These are phyloP conservation scores for Uronychia binucleata DNA, from an alignment of 73 alveolate species.

Conservation along the genomic window DNA sequence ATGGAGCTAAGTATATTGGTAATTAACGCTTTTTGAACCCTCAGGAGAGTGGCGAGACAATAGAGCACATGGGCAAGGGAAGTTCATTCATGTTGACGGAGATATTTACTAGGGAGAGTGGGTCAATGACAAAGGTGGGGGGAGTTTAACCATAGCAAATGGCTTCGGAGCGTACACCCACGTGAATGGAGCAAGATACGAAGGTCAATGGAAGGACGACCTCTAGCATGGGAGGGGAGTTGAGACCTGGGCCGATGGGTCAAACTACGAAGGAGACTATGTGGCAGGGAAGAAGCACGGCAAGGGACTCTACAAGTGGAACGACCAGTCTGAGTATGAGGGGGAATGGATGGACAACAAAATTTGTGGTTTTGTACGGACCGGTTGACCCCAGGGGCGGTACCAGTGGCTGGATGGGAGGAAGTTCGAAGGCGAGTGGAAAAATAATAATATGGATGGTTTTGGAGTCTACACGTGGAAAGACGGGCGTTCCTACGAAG, in stretches of 20 bases:
- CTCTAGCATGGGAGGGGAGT: constrained; percentile 44
- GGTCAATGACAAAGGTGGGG: constrained; percentile 28
- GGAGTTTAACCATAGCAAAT: too few species aligned
- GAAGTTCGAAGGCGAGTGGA: constrained; percentile 80
- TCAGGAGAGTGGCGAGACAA: constrained; percentile 58
- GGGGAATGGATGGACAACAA: constrained; percentile 67
- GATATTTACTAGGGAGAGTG: constrained; percentile 45
- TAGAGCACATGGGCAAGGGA: constrained; percentile 85
- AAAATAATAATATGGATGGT: constrained; percentile 67
- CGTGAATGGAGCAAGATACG: constrained; percentile 41
- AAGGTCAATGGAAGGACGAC: constrained; percentile 61
- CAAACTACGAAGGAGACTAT: constrained; percentile 49
- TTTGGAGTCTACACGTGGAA: constrained; percentile 62
- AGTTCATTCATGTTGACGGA: constrained; percentile 68
- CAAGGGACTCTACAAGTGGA: constrained; percentile 66
- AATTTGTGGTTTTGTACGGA: constrained; percentile 56
- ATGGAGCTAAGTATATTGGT: constrained; percentile 82
- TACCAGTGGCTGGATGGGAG: constrained; percentile 86
- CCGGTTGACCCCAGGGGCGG: too few species aligned
- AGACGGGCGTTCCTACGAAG: constrained; percentile 64
- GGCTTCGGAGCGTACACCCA: constrained; percentile 41
- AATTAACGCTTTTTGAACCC: too few species aligned
- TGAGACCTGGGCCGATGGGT: constrained; percentile 54
- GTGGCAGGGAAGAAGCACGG: constrained; percentile 81
- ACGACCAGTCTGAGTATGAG: constrained; percentile 31